Evolutionary conservation across 1,284 basidiomycete genomes (phyloP).

Genomic region (Termitomyces sp.): DNA sequence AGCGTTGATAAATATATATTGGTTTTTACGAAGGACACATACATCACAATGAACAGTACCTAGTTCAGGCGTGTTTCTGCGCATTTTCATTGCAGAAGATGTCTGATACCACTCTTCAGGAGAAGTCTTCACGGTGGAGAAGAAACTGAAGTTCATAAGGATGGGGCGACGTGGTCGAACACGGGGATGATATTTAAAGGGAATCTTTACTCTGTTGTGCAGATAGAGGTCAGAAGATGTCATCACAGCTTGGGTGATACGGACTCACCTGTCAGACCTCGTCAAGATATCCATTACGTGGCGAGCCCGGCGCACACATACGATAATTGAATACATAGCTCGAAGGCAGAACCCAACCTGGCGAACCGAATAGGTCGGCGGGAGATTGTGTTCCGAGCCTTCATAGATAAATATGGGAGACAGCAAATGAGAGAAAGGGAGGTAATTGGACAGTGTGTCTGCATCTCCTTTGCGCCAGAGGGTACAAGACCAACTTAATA

Average conservation of each 20-base stretch:
- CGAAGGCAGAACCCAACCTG: slow-evolving; percentile 31
- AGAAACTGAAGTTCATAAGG: slow-evolving; percentile 33
- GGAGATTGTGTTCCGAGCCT: slow-evolving; percentile 33
- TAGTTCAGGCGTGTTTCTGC: slow-evolving; percentile 21
- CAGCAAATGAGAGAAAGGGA: slow-evolving; percentile 44
- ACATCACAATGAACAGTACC: slow-evolving; percentile 47
- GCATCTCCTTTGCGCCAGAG: slow-evolving; percentile 37
- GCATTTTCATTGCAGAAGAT: slow-evolving; percentile 36
- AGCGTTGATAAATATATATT: background rate
- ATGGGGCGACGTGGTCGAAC: slow-evolving; percentile 48
- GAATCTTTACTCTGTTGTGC: slow-evolving; percentile 27
- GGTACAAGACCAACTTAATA: slow-evolving; percentile 30
- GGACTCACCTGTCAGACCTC: slow-evolving; percentile 35
- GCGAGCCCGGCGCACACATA: slow-evolving; percentile 37
- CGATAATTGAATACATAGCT: slow-evolving; percentile 38
- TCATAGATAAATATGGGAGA: slow-evolving; percentile 42
- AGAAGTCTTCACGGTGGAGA: slow-evolving; percentile 44
- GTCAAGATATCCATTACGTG: slow-evolving; percentile 33
- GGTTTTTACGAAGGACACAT: slow-evolving; percentile 20
- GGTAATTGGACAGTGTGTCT: slow-evolving; percentile 36
- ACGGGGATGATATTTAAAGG: slow-evolving; percentile 47
- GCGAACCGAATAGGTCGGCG: slow-evolving; percentile 45
- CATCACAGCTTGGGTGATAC: background rate
- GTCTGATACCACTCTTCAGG: slow-evolving; percentile 65
- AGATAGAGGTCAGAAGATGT: background rate